phyloP scores from a whole-genome alignment of 1,284 basidiomycete genomes.

The Ceratobasidium sp. region DNA sequence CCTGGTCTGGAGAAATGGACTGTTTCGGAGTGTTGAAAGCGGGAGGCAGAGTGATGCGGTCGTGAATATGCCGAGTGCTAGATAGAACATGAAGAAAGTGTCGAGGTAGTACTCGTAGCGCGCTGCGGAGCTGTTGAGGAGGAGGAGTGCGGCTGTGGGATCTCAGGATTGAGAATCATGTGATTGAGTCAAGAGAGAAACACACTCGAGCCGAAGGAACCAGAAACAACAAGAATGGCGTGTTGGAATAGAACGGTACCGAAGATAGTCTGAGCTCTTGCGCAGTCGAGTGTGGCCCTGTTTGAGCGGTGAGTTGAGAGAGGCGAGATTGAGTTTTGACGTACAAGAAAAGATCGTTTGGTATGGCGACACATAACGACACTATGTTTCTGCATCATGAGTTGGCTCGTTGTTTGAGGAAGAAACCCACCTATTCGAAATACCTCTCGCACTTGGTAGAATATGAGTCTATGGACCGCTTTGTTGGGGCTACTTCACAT shows the following conservation, averaged over 20 bases:
- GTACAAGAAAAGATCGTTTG: constrained; percentile 4
- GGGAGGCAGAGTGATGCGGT: background rate
- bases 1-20: background rate
- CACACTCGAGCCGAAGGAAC: background rate
- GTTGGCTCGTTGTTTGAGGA: background rate
- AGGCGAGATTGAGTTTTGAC: background rate
- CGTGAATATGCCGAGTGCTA: background rate
- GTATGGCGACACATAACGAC: background rate
- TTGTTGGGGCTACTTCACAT: background rate
- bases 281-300: constrained; percentile 1
- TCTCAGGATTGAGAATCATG: too few relatives aligned
- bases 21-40: background rate
- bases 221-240: background rate
- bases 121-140: background rate
- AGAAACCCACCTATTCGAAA: background rate
- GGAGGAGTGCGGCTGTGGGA: background rate
- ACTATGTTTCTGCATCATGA: background rate
- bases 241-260: background rate
- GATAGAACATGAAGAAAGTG: background rate
- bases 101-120: background rate
- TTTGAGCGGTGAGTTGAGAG: background rate
- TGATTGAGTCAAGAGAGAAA: too few relatives aligned
- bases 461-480: background rate
- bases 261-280: background rate
- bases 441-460: background rate